These are phyloP conservation scores for Ensete glaucum DNA, from an alignment of 176 grass and related monocot genomes.

Conservation along the genomic window DNA sequence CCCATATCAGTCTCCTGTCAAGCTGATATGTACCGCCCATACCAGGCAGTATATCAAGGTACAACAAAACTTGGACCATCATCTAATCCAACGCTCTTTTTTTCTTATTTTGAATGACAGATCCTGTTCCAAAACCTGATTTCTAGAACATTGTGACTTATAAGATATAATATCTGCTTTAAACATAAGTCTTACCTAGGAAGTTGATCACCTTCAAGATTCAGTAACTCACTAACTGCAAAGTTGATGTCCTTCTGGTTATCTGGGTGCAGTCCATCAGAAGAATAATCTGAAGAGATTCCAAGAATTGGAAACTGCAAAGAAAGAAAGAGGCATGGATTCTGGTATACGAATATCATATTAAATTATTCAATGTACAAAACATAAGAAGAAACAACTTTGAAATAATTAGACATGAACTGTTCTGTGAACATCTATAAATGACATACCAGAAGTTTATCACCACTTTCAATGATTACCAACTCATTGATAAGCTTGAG, in stretches of 20 bases:
- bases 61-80: too few relatives aligned
- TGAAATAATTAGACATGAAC: too few relatives aligned
- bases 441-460: constrained; percentile 64
- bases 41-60: too few relatives aligned
- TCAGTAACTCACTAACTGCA: constrained; percentile 41
- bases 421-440: background rate
- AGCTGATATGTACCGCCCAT: too few relatives aligned
- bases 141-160: background rate
- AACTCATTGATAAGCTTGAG: constrained; percentile 80
- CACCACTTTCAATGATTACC: constrained; percentile 56
- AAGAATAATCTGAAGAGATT: constrained; percentile 33
- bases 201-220: constrained; percentile 48
- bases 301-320: constrained; percentile 41
- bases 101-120: background rate
- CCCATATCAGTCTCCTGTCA: too few relatives aligned
- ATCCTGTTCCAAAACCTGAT: background rate
- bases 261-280: constrained; percentile 32
- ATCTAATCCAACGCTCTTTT: background rate
- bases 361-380: background rate
- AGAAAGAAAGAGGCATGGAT: constrained; percentile 14
- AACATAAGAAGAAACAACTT: background rate
- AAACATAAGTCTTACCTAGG: constrained; percentile 42
- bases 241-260: constrained; percentile 34
- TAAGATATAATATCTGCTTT: constrained; percentile 2
- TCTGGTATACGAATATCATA: background rate